Base-by-base conservation (phyloP, 2,329 filamentous ascomycete species). In the Tolypocladium paradoxum region DNA sequence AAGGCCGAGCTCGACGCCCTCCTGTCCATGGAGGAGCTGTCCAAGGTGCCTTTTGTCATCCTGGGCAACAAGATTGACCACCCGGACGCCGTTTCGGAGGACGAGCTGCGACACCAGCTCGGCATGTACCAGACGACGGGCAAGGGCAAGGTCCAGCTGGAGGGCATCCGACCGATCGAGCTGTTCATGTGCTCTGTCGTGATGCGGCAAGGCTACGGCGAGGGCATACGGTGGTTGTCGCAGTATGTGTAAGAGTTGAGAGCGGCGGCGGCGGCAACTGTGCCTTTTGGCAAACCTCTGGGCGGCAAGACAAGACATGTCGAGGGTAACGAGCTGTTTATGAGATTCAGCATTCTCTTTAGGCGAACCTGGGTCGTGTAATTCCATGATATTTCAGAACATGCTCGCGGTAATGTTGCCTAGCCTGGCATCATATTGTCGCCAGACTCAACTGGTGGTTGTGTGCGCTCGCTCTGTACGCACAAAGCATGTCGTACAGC, bases 1-100 rank as follows among this genome's bases (percentile, higher is more conserved):
- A 97, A 97, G 78, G 92, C 88, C 64, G 93, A 99, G 77, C 87
- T 99, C 58, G 93, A 99, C 68, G 90, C 88, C 52, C 87, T 97
- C 51, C 81, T 99, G 61, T 84, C 88, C 57, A 96, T 99, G 92
- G 93, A 99, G 75, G 92, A 97, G 69, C 83, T 99, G 38, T 77
- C 83, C 69, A 96, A 95, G 79, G 93, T 96, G 9, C 93, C 93
- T 52, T 97, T 97, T 72, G 83, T 97, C 57, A 84, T 99, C 63
- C 83, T 99, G 58, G 93, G 93, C 64, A 99, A 99, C 84, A 99
- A 99, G 84, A 99, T 99, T 71, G 93, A 99, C 72, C 91, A 97
- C 76, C 91, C 91, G 52, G 88, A 95, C 62, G 93, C 93, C 58
- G 85, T 97, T 52, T 92, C 87, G 60, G 93, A 99, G 79, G 92